These are phyloP conservation scores for Arthrobotrys conoides DNA, from an alignment of 2,329 filamentous ascomycete species.

Conservation along the genomic window DNA sequence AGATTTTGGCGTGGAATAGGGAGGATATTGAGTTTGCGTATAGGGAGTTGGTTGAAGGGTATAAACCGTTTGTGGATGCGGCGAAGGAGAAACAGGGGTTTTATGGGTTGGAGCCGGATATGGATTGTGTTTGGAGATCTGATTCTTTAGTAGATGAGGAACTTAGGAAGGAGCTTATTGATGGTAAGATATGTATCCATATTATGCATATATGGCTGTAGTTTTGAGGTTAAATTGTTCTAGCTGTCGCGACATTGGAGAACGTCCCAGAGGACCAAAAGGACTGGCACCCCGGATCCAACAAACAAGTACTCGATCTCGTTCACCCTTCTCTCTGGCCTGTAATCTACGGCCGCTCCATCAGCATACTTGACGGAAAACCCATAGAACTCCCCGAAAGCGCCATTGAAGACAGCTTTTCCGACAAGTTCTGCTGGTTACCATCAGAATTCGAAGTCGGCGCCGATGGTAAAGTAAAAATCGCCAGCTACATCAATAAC, in stretches of 20 bases:
- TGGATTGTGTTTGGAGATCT: conserved; percentile 55
- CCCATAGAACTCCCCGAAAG: conserved; percentile 37
- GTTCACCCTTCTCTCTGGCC: conserved; percentile 77
- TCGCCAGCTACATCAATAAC: conserved; percentile 57
- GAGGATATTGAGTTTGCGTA: conserved; percentile 40
- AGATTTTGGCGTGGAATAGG: conserved; percentile 35
- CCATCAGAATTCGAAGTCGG: conserved; percentile 48
- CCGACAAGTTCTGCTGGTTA: conserved; percentile 52
- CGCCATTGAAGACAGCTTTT: conserved; percentile 35
- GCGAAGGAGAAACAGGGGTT: conserved; percentile 23
- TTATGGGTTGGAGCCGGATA: conserved; percentile 48
- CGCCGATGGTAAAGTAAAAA: conserved; percentile 50
- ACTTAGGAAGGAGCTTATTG: conserved; percentile 40
- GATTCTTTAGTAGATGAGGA: conserved; percentile 47
- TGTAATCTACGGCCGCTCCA: conserved; percentile 70
- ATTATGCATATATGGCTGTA: background rate
- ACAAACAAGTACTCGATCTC: conserved; percentile 74
- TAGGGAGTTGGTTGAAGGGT: conserved; percentile 46
- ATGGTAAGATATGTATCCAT: conserved; percentile 25
- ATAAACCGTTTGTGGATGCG: conserved; percentile 39
- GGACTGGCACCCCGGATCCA: conserved; percentile 76
- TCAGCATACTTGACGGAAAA: conserved; percentile 41
- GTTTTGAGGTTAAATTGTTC: background rate
- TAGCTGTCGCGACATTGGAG: conserved; percentile 70
- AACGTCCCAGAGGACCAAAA: conserved; percentile 70